These are phyloP conservation scores for Magnaporthales sp. DNA, from an alignment of 2,329 filamentous ascomycete genomes.

Conservation along the genomic window DNA sequence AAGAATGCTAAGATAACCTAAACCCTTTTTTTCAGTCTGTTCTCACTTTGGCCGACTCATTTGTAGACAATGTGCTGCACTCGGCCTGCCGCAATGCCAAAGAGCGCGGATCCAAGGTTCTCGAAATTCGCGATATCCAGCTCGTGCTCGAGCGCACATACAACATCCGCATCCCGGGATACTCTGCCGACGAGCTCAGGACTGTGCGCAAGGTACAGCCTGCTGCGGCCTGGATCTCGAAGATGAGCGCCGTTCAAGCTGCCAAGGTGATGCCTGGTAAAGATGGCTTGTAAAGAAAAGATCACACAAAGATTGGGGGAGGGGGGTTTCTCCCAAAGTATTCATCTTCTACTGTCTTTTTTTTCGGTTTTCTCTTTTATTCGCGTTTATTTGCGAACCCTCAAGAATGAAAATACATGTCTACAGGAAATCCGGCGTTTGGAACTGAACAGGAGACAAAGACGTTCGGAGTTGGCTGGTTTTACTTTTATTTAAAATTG, in stretches of 20 bases:
- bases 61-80: slow-evolving; percentile 85
- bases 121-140: slow-evolving; percentile 83
- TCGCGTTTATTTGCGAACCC: not conserved
- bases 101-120: slow-evolving; percentile 78
- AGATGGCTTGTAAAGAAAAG: slow-evolving; percentile 33
- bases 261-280: slow-evolving; percentile 70
- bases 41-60: slow-evolving; percentile 83
- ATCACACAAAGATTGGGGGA: not conserved
- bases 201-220: slow-evolving; percentile 92
- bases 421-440: not conserved
- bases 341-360: not conserved
- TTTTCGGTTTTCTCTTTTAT: not conserved
- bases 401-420: not conserved
- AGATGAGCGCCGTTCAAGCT: slow-evolving; percentile 94
- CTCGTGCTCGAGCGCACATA: slow-evolving; percentile 76
- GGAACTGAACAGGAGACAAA: not conserved
- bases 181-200: slow-evolving; percentile 86
- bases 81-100: slow-evolving; percentile 87
- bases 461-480: not conserved
- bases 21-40: slow-evolving; percentile 52
- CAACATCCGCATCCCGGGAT: slow-evolving; percentile 89
- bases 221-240: slow-evolving; percentile 80
- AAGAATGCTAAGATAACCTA: not conserved
- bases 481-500: not conserved
- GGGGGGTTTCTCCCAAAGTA: not conserved